Percentiles rank a stretch among this genome's conserved stretches.
Conservation (phyloP, 2,329 filamentous ascomycete genomes). For the Aspergillus awamori region DNA sequence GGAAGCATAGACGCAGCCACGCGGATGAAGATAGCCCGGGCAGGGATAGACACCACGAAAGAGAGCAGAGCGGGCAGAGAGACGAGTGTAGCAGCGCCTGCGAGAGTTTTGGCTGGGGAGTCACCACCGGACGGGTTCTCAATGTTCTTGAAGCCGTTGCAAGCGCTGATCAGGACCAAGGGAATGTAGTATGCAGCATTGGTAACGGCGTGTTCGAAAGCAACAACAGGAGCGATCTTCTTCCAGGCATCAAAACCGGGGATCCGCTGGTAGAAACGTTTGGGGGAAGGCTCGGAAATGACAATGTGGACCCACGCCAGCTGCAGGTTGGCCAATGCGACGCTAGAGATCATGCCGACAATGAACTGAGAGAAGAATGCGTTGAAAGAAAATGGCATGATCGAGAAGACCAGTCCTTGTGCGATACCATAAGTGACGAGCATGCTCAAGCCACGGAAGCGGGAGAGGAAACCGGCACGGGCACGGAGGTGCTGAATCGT, state of each 20-base stretch:
- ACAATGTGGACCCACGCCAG: slow-evolving; percentile 85
- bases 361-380: slow-evolving; percentile 52
- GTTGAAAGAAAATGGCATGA: slow-evolving; percentile 30
- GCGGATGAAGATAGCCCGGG: slow-evolving; percentile 74
- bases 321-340: slow-evolving; percentile 68
- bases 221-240: slow-evolving; percentile 69
- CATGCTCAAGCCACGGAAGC: slow-evolving; percentile 68
- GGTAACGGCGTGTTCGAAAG: slow-evolving; percentile 62
- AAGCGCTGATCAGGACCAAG: slow-evolving; percentile 47
- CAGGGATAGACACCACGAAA: slow-evolving; percentile 71
- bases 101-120: slow-evolving; percentile 5
- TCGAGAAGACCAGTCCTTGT: slow-evolving; percentile 48
- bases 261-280: slow-evolving; percentile 70
- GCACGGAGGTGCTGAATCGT: slow-evolving; percentile 64
- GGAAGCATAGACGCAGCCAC: slow-evolving; percentile 86
- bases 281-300: slow-evolving; percentile 68
- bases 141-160: slow-evolving; percentile 38
- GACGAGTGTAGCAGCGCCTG: slow-evolving; percentile 27
- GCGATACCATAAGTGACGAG: slow-evolving; percentile 53
- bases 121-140: neutral
- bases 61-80: slow-evolving; percentile 53
- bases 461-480: slow-evolving; percentile 65
- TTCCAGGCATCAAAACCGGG: slow-evolving; percentile 67
- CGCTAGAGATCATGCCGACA: slow-evolving; percentile 58
- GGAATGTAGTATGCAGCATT: slow-evolving; percentile 47